Evolutionary conservation across 108 stramenopile genomes (phyloP).

Genomic region (Nitzschia sp.): DNA sequence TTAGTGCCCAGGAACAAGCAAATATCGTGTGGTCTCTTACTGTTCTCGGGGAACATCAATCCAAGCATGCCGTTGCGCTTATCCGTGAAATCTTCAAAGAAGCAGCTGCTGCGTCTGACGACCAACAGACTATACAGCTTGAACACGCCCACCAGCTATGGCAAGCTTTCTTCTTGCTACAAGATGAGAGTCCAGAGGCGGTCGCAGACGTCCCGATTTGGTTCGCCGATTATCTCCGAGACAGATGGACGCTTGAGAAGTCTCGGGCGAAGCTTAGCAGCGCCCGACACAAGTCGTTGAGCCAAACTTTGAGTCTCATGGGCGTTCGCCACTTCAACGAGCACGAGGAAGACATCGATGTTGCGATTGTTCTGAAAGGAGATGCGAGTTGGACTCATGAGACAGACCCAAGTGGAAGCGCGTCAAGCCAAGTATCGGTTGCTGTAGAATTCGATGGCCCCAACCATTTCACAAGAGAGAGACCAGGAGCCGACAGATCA

Average conservation of each 20-base stretch:
- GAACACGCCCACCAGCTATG: constrained; percentile 91
- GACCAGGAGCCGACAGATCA: constrained; percentile 32
- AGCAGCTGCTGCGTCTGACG: constrained; percentile 43
- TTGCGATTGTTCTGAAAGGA: constrained; percentile 78
- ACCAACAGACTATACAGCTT: constrained; percentile 60
- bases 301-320: constrained; percentile 74
- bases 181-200: constrained; percentile 65
- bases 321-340: constrained; percentile 82
- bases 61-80: constrained; percentile 41
- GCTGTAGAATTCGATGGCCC: constrained; percentile 93
- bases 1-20: constrained; percentile 80
- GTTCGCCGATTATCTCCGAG: constrained; percentile 62
- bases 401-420: constrained; percentile 36
- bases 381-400: constrained; percentile 72
- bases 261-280: constrained; percentile 72
- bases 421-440: constrained; percentile 36
- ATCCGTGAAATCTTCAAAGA: constrained; percentile 61
- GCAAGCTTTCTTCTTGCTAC: constrained; percentile 77
- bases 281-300: constrained; percentile 74
- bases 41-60: constrained; percentile 64
- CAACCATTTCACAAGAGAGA: constrained; percentile 75
- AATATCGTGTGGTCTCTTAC: constrained; percentile 85
- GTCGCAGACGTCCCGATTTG: constrained; percentile 54
- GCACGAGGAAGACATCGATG: constrained; percentile 90
- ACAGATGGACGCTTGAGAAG: constrained; percentile 78